These are phyloP conservation scores for Heritiera fomes DNA, from an alignment of 345 rosid species.

Conservation along the genomic window DNA sequence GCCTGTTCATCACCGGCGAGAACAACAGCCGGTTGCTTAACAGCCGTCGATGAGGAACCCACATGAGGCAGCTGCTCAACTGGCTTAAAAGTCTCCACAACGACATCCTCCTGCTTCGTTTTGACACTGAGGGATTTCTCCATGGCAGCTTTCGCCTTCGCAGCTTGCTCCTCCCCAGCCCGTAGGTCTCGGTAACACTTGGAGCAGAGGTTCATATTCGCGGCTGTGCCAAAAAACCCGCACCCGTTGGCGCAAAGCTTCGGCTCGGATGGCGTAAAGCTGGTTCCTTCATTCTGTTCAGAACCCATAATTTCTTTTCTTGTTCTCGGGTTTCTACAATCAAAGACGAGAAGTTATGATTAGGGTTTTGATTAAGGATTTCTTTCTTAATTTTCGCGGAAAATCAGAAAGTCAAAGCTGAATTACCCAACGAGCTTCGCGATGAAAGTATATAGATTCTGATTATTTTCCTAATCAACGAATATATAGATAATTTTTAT, in stretches of 20 bases:
- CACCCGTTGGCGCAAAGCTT: constrained; percentile 82
- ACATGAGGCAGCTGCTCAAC: constrained; percentile 4
- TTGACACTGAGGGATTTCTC: constrained; percentile 52
- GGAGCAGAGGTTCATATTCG: constrained; percentile 87
- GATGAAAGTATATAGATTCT: constrained; percentile 12
- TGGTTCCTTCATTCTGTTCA: constrained; percentile 73
- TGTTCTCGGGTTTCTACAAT: constrained; percentile 16
- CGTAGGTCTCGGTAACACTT: constrained; percentile 72
- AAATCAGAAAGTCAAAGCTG: constrained; percentile 3
- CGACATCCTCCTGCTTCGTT: constrained; percentile 23
- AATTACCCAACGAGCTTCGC: background rate
- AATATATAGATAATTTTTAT: background rate
- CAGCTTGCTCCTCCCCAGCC: constrained; percentile 56
- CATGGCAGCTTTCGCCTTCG: constrained; percentile 64
- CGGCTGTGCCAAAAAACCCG: constrained; percentile 72
- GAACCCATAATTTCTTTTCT: constrained; percentile 55
- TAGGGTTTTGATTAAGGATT: constrained; percentile 23
- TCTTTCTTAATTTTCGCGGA: constrained; percentile 5
- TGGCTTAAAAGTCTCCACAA: constrained; percentile 4
- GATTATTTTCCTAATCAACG: background rate
- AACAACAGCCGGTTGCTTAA: background rate
- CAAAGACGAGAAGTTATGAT: background rate
- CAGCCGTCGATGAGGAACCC: constrained; percentile 4
- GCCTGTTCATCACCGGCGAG: background rate
- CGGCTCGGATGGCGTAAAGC: constrained; percentile 64